Conservation (phyloP, 225 moss, liverwort and hornwort species). For the Bryoerythrophyllum caledonicum region DNA sequence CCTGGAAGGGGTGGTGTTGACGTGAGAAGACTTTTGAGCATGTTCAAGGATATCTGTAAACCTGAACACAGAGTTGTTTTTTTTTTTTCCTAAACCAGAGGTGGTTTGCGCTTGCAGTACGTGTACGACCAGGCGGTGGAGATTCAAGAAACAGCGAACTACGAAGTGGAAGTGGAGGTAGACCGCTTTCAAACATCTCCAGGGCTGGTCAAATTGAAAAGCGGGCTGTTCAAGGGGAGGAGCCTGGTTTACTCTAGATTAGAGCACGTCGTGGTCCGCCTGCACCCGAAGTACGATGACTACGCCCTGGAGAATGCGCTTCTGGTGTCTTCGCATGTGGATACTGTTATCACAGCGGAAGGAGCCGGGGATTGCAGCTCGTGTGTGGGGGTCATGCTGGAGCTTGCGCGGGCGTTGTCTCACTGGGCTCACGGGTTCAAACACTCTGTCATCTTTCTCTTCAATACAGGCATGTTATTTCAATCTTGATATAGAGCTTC, state of each 20-base stretch:
- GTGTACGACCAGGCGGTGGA: slow-evolving; percentile 68
- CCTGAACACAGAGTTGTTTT: no score
- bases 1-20: neutral
- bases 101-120: slow-evolving; percentile 48
- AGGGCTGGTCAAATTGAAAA: slow-evolving; percentile 53
- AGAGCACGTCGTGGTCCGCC: slow-evolving; percentile 77
- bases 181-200: slow-evolving; percentile 73
- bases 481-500: slow-evolving; percentile 1
- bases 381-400: slow-evolving; percentile 79
- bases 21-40: neutral
- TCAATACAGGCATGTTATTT: slow-evolving; percentile 67
- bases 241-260: slow-evolving; percentile 70
- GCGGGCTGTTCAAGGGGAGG: slow-evolving; percentile 71
- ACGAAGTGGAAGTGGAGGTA: slow-evolving; percentile 72
- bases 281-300: slow-evolving; percentile 68
- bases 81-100: neutral
- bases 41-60: neutral
- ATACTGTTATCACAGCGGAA: slow-evolving; percentile 79
- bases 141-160: slow-evolving; percentile 63
- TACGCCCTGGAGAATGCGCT: slow-evolving; percentile 68
- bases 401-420: slow-evolving; percentile 75
- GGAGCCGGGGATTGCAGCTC: slow-evolving; percentile 99
- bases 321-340: slow-evolving; percentile 89
- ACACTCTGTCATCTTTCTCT: slow-evolving; percentile 82
- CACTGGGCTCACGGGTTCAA: slow-evolving; percentile 82